phyloP scores from a whole-genome alignment of 495 filamentous ascomycete species.

The Xylona heveae region DNA sequence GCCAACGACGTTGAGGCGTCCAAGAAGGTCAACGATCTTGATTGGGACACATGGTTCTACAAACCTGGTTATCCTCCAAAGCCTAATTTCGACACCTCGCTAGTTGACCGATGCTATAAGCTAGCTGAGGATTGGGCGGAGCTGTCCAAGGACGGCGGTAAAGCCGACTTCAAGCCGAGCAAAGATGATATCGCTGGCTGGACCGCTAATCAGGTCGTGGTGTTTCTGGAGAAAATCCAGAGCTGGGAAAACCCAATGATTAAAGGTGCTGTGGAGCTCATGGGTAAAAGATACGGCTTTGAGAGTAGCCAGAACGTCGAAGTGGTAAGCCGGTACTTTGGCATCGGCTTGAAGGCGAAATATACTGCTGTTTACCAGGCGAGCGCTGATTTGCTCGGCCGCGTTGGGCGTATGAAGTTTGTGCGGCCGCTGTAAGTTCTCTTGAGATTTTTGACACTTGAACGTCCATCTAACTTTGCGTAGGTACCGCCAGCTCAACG shows the following conservation, averaged over 20 bases:
- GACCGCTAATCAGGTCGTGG: conserved; percentile 69
- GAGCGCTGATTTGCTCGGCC: conserved; percentile 51
- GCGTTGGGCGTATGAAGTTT: conserved; percentile 92
- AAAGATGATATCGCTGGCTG: conserved; percentile 45
- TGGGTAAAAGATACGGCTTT: conserved; percentile 55
- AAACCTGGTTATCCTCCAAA: conserved; percentile 70
- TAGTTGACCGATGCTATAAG: conserved; percentile 67
- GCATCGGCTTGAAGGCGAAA: conserved; percentile 53
- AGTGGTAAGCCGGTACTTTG: conserved; percentile 55
- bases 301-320: conserved; percentile 58
- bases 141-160: conserved; percentile 12
- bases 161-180: conserved; percentile 38
- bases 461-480: too few relatives aligned
- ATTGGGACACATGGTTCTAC: conserved; percentile 84
- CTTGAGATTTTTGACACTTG: background rate
- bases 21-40: conserved; percentile 42
- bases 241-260: conserved; percentile 37
- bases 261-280: conserved; percentile 34
- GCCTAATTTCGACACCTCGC: conserved; percentile 71
- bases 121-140: conserved; percentile 62
- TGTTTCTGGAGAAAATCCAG: conserved; percentile 67
- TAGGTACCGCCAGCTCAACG: conserved; percentile 48
- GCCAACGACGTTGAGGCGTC: conserved; percentile 38
- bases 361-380: conserved; percentile 42
- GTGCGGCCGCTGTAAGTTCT: conserved; percentile 49